Evolutionary conservation across 768 basidiomycete genomes (phyloP).

Genomic region (Hygrocybe punicea): DNA sequence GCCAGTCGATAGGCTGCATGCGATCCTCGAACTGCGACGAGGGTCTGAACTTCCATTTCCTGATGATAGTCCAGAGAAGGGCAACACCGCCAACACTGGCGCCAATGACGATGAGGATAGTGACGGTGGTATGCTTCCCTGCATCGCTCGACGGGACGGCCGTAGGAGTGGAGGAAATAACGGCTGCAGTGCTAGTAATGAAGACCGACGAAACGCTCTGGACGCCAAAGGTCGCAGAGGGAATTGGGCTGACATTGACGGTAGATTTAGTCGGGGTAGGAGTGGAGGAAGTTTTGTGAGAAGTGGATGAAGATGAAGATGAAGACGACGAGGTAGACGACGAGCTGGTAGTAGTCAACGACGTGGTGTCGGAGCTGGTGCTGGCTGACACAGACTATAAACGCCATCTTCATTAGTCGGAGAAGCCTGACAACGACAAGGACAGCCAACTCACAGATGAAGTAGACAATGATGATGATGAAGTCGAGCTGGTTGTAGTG

Average conservation of each 20-base stretch:
- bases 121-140: slow-evolving; percentile 45
- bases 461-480: slow-evolving; percentile 1
- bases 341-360: neutral
- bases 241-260: neutral
- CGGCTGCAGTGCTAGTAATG: slow-evolving; percentile 20
- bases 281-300: slow-evolving; percentile 3
- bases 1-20: slow-evolving; percentile 86
- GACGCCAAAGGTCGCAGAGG: neutral
- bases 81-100: slow-evolving; percentile 63
- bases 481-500: slow-evolving; percentile 4
- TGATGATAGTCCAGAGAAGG: slow-evolving; percentile 85
- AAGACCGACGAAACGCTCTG: neutral
- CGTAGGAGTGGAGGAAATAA: slow-evolving; percentile 28
- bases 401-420: neutral
- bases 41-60: slow-evolving; percentile 86
- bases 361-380: neutral
- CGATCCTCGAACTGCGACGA: slow-evolving; percentile 79
- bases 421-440: slow-evolving; percentile 2
- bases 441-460: slow-evolving; percentile 7
- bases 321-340: slow-evolving; percentile 6
- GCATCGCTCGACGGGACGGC: slow-evolving; percentile 27
- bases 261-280: neutral
- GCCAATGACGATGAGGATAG: slow-evolving; percentile 67
- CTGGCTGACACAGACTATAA: slow-evolving; percentile 3
- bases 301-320: slow-evolving; percentile 13